Evolutionary conservation across 768 basidiomycete genomes (phyloP), one percentile per base, ranked within the genome.

Genomic region (Nevesoporus exiguus): DNA sequence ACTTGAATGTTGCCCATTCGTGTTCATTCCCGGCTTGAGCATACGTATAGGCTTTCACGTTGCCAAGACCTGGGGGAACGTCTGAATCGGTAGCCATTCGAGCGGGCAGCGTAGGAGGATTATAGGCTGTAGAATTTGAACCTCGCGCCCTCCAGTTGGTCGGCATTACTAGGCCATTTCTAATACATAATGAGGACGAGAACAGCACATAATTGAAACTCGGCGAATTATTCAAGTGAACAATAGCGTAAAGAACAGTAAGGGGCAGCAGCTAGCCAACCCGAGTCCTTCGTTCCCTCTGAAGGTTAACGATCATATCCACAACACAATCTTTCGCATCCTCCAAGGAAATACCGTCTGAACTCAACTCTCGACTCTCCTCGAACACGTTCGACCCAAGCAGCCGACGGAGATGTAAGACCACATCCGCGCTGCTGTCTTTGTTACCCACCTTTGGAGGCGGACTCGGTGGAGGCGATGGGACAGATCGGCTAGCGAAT

Each of bases 321-420:
- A 90, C 86, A 33, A 83, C 84, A n/a, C 77, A 71, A 68, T 91
- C 90, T 52, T 84, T 76, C 44, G 88, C 88, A 55, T 90, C 88
- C 66, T 91, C 89, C 49, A 90, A 66, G 25, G 68, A 66, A 75
- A 79, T 51, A 68, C 57, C 62, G 46, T 58, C 57, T 36, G 39
- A 30, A 17, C 48, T 58, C 22, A 54, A 52, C 21, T 60, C 65
- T 34, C 51, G 48, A 29, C 65, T 58, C 37, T 65, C 61, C 29
- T 73, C 74, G 61, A 83, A 82, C 48, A 77, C 79, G 22, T 66
- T 69, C 34, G 73, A 75, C 22, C 84, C 88, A 36, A 91, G 72
- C 30, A 76, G 77, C 14, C 75, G 73, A 55, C 84, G 73, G 49
- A 91, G 70, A 48, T 77, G 69, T 54, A 79, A 66, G 54, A 67